Conservation (phyloP, 768 basidiomycete species). For the Tylopilus rubrobrunneus region DNA sequence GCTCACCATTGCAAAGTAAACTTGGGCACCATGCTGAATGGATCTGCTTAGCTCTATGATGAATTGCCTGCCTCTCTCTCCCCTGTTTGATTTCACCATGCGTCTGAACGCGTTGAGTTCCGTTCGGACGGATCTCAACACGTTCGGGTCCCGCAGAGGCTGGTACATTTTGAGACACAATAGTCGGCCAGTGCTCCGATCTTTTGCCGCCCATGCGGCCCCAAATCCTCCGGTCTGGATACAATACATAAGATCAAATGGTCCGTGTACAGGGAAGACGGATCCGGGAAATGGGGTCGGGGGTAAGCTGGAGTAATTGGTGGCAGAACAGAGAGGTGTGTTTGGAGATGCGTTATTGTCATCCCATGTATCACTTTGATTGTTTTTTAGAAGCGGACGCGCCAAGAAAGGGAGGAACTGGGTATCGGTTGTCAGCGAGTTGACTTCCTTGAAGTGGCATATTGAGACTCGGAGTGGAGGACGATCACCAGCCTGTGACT, state of each 20-base stretch:
- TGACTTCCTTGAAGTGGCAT: neutral
- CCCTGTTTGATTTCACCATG: conserved; percentile 23
- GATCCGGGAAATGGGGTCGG: neutral
- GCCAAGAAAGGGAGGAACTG: neutral
- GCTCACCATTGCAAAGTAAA: conserved; percentile 41
- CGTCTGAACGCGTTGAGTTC: conserved; percentile 37
- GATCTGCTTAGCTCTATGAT: conserved; percentile 38
- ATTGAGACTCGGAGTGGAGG: neutral
- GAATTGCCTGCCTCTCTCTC: conserved; percentile 28
- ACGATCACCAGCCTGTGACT: neutral
- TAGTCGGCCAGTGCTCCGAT: conserved; percentile 26
- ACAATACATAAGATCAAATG: conserved; percentile 18
- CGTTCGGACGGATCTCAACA: conserved; percentile 19
- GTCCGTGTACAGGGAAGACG: conserved; percentile 24
- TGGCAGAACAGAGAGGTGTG: neutral
- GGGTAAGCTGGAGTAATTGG: neutral
- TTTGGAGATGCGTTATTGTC: neutral
- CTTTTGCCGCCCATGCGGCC: conserved; percentile 21
- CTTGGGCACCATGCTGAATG: conserved; percentile 25
- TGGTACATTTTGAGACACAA: conserved; percentile 39
- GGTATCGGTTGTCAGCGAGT: neutral
- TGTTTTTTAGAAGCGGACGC: neutral
- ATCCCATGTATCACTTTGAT: neutral
- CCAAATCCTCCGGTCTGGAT: conserved; percentile 23
- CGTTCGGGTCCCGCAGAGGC: conserved; percentile 4